Evolutionary conservation across 805 yeast species (phyloP).

Genomic region (Teunomyces tritomae): DNA sequence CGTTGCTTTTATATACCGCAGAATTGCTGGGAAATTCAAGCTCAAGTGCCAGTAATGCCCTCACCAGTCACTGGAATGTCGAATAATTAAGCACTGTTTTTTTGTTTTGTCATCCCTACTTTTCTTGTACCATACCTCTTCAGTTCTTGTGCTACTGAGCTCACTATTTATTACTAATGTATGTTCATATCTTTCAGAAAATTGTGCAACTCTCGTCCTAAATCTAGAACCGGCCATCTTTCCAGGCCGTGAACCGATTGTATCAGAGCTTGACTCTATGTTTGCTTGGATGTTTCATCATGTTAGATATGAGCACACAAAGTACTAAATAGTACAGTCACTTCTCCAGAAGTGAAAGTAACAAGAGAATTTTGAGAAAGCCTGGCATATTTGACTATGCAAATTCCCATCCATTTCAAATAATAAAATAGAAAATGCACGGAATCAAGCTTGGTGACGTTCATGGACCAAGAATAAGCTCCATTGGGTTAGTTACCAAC

Average conservation of each 20-base stretch:
- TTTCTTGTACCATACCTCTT: constrained; percentile 3
- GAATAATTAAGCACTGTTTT: constrained; percentile 19
- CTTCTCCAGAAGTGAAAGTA: constrained; percentile 19
- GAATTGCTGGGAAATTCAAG: constrained; percentile 56
- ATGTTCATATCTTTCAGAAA: constrained; percentile 8
- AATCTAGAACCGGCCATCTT: constrained; percentile 40
- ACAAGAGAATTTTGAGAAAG: constrained; percentile 19
- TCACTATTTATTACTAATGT: constrained; percentile 3
- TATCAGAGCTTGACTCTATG: constrained; percentile 88
- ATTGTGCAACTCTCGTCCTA: constrained; percentile 70
- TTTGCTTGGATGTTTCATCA: constrained; percentile 78
- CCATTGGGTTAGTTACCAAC: constrained; percentile 65
- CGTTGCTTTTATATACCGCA: constrained; percentile 73
- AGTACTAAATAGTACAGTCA: constrained; percentile 19
- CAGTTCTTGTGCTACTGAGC: constrained; percentile 3
- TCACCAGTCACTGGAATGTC: constrained; percentile 45
- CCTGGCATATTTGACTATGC: constrained; percentile 72
- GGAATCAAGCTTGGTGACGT: constrained; percentile 34
- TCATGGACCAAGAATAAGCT: constrained; percentile 78
- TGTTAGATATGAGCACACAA: constrained; percentile 16
- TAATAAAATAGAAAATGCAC: too few species aligned
- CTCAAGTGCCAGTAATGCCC: constrained; percentile 28
- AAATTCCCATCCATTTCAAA: constrained; percentile 11
- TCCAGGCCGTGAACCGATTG: constrained; percentile 43
- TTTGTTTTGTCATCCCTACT: background rate